Conservation (phyloP, 257 asterid species). For the Plantago major region DNA sequence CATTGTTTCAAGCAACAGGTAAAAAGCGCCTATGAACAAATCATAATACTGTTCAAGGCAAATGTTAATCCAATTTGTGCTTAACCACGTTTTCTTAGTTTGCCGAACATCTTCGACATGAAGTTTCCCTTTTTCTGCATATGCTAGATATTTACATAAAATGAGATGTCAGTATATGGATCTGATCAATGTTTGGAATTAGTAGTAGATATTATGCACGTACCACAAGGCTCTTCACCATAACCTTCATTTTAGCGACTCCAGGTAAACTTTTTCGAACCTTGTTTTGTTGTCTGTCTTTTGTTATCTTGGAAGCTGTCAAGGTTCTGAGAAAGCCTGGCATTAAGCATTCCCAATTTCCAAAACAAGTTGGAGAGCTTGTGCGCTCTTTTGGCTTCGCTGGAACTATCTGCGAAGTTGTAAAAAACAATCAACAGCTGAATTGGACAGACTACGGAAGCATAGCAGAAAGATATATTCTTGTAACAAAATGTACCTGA, state of each 20-base stretch:
- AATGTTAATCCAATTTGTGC: no score
- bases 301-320: constrained; percentile 7
- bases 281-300: constrained; percentile 17
- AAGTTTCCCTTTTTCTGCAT: constrained; percentile 25
- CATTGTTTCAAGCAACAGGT: background rate
- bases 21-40: background rate
- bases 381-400: constrained; percentile 18
- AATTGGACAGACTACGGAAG: no score
- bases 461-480: no score
- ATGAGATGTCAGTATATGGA: background rate
- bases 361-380: constrained; percentile 31
- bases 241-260: constrained; percentile 22
- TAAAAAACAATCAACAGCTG: background rate
- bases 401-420: background rate
- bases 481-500: constrained; percentile 5
- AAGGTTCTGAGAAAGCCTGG: constrained; percentile 33
- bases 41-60: no score
- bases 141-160: background rate
- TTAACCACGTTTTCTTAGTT: constrained; percentile 20
- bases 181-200: background rate
- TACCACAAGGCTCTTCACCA: constrained; percentile 28
- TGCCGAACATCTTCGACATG: constrained; percentile 20
- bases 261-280: constrained; percentile 14
- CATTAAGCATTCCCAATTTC: constrained; percentile 33
- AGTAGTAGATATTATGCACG: background rate